phyloP scores from a whole-genome alignment of 164 flowering plant species.

The Dillenia suffruticosa region DNA sequence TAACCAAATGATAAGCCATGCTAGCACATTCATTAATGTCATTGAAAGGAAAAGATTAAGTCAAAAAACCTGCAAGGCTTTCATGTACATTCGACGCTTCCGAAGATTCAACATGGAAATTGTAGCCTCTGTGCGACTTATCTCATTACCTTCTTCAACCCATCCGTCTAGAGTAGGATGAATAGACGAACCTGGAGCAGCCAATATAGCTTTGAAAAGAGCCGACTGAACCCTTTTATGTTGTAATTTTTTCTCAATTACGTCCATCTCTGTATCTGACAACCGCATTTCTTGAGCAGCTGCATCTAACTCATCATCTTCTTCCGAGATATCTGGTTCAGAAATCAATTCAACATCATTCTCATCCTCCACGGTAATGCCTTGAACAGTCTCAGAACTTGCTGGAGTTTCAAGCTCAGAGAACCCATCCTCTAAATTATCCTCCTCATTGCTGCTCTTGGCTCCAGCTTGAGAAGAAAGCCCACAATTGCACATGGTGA shows the following conservation, averaged over 20 bases:
- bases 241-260: slow-evolving; percentile 6
- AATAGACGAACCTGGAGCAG: slow-evolving; percentile 32
- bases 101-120: slow-evolving; percentile 44
- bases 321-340: slow-evolving; percentile 48
- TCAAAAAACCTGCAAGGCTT: slow-evolving; percentile 72
- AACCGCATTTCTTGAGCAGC: slow-evolving; percentile 29
- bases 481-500: slow-evolving; percentile 16
- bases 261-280: slow-evolving; percentile 25
- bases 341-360: slow-evolving; percentile 33
- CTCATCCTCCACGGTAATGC: slow-evolving; percentile 14
- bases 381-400: slow-evolving; percentile 7
- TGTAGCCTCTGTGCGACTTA: slow-evolving; percentile 37
- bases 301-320: slow-evolving; percentile 27
- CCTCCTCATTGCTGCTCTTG: slow-evolving; percentile 50
- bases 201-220: slow-evolving; percentile 36
- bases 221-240: slow-evolving; percentile 15
- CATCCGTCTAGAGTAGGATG: slow-evolving; percentile 46
- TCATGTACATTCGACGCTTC: slow-evolving; percentile 40
- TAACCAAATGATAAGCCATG: neutral
- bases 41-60: neutral
- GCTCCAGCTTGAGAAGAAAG: slow-evolving; percentile 72
- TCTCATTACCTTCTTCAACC: slow-evolving; percentile 56
- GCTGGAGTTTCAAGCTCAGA: slow-evolving; percentile 64
- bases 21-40: no score
- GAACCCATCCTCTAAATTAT: slow-evolving; percentile 64